A percentile compares a stretch with the other conserved stretches of the same genome.
These are phyloP conservation scores for Peribolospora baueri DNA, from an alignment of 768 basidiomycete species.

Conservation along the genomic window DNA sequence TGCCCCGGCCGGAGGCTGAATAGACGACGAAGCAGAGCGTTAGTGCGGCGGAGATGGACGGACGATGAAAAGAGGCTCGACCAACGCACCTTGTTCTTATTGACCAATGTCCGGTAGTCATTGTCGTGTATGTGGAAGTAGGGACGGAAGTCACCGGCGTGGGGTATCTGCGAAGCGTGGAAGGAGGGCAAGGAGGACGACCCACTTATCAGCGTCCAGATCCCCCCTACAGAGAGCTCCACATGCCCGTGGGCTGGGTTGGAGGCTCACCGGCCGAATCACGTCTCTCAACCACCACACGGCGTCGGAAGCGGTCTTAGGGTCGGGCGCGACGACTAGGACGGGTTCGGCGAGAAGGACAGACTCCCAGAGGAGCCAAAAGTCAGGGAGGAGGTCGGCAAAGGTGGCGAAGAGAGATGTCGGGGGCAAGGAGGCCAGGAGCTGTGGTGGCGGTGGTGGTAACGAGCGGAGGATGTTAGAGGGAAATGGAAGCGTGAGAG, in stretches of 20 bases:
- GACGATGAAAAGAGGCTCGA: not conserved
- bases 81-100: slow-evolving; percentile 27
- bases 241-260: too few species aligned
- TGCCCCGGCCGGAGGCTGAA: slow-evolving; percentile 28
- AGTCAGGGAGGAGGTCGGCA: slow-evolving; percentile 19
- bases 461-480: not conserved
- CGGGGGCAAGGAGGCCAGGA: slow-evolving; percentile 41
- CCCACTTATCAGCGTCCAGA: too few species aligned
- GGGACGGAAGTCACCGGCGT: slow-evolving; percentile 63
- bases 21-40: too few species aligned
- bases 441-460: not conserved
- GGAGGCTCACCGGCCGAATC: slow-evolving; percentile 41
- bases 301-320: slow-evolving; percentile 51
- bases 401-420: slow-evolving; percentile 31
- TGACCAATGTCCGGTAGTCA: slow-evolving; percentile 44
- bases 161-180: slow-evolving; percentile 35
- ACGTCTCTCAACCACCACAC: slow-evolving; percentile 83
- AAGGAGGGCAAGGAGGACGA: not conserved
- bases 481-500: not conserved
- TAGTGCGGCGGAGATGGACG: not conserved
- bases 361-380: slow-evolving; percentile 57
- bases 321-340: slow-evolving; percentile 54
- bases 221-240: too few species aligned
- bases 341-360: slow-evolving; percentile 73
- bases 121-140: slow-evolving; percentile 91